Base-by-base conservation (phyloP, 2,329 filamentous ascomycete genomes). In the Dothidotthia symphoricarpi region DNA sequence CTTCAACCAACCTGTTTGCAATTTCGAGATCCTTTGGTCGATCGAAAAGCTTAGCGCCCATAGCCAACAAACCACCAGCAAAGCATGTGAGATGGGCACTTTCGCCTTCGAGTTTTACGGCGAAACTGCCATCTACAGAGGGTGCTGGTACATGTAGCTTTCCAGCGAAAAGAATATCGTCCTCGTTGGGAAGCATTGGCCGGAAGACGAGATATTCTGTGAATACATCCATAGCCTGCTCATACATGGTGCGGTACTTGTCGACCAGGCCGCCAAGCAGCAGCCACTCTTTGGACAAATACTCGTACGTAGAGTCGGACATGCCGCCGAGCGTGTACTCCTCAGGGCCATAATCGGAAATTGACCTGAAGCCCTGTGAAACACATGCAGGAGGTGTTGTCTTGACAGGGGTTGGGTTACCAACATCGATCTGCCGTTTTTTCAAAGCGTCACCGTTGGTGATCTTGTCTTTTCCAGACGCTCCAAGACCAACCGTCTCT, bases 81-180 rank as follows among this genome's bases (percentile, higher is more conserved):
- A 86, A 89, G 63, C 85, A 89, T 3, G 77, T 75, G 2, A 87
- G 69, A 57, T 88, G 85, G 41, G 83, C 78, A 9, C 70, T 66
- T 26, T 71, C 66, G 1, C 61, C 51, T 28, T 66, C 52, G 1
- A 71, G 53, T 24, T 52, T 45, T 6, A 49, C 32, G 10, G 41
- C 22, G 28, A 51, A 46, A 49, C 61, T 14, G 51, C 55, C 42
- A 55, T 52, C 46, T 16, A 42, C 35, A 22, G 19, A 9, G 2
- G 19, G 31, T 0, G 54, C 66, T 55, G 31, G 61, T 16, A 70
- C 68, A n/a, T 57, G 61, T 2, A 73, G 34, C 43, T 54, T 55
- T 25, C 60, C 54, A 37, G 64, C 54, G 45, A 61, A 59, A 7
- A 78, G 65, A 19, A 77, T 66, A 33, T 76, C 72, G 8, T 66